Evolutionary conservation across 2,329 filamentous ascomycete genomes (phyloP).

Genomic region (Fusarium drepaniforme): DNA sequence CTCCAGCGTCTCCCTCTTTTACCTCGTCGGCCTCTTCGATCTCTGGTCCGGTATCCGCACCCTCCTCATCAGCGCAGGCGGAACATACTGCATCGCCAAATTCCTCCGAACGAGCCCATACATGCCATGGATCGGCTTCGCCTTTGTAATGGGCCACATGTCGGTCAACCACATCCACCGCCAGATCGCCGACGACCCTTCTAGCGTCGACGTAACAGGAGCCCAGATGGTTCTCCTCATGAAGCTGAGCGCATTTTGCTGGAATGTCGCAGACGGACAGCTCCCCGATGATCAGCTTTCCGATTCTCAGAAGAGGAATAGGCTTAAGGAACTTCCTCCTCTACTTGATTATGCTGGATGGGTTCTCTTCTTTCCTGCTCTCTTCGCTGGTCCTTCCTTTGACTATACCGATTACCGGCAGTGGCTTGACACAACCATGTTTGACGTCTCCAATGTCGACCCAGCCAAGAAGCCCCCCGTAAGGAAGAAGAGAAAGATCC

Average conservation of each 20-base stretch:
- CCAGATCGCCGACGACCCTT: slow-evolving; percentile 76
- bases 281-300: slow-evolving; percentile 84
- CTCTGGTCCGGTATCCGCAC: slow-evolving; percentile 89
- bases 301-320: slow-evolving; percentile 86
- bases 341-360: slow-evolving; percentile 89
- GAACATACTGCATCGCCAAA: slow-evolving; percentile 85
- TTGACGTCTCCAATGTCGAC: slow-evolving; percentile 85
- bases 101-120: slow-evolving; percentile 84
- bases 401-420: slow-evolving; percentile 93
- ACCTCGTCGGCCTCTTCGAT: slow-evolving; percentile 92
- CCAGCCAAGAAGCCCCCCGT: slow-evolving; percentile 87
- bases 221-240: slow-evolving; percentile 99
- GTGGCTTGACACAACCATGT: slow-evolving; percentile 96
- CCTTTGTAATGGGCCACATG: slow-evolving; percentile 96
- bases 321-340: slow-evolving; percentile 78
- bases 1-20: slow-evolving; percentile 82
- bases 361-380: slow-evolving; percentile 92
- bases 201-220: slow-evolving; percentile 86
- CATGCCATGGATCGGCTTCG: slow-evolving; percentile 98
- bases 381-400: slow-evolving; percentile 92
- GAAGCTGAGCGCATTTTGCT: slow-evolving; percentile 97
- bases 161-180: slow-evolving; percentile 89
- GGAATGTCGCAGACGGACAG: slow-evolving; percentile 95
- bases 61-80: slow-evolving; percentile 81
- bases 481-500: slow-evolving; percentile 91